Base-by-base conservation (phyloP, 2,329 filamentous ascomycete species). In the Bisporella sp. region DNA sequence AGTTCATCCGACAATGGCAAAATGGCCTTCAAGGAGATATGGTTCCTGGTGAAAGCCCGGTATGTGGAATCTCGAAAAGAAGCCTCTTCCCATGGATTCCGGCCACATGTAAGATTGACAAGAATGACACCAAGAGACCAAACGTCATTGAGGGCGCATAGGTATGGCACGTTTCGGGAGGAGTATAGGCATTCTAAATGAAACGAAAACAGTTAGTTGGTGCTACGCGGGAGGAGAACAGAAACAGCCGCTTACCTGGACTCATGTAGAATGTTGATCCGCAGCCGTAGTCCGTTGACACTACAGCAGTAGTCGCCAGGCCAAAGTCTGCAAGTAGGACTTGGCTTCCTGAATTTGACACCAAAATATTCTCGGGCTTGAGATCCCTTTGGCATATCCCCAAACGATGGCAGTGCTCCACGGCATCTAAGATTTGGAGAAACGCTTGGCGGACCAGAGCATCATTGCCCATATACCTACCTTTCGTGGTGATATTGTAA, bases 221-320 rank as follows among this genome's bases (percentile, higher is more conserved):
- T 47, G 46, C 50, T 54, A 46, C 45, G 48, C 50, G 45, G 40
- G 29, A 41, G 49, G 45, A 45, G 33, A 54, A 54, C 53, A 58
- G 42, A 40, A 50, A 46, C 47, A 57, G 58, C n/a, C n/a, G 73
- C 80, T 69, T 86, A 96, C 91, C 92, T 81, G 93, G 93, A 66
- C 89, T 96, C 93, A 97, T 97, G 74, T 99, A 99, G 65, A 97
- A 97, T 9, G 92, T 97, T 32, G 93, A 97, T 57, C 93, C 93
- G 68, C 93, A 99, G 64, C 93, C 93, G 70, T 96, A 96, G 69
- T 99, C 93, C 61, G 90, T 87, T 57, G 92, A 96, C 59, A 85
- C 77, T 58, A 82, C 78, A 58, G 92, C 88, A 51, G 82, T 84
- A 28, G 90, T 97, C 53, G 93, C 93, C 49, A 99, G 81, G 66